phyloP scores from a whole-genome alignment of 176 grass and related monocot genomes.

The Lolium multiflorum region DNA sequence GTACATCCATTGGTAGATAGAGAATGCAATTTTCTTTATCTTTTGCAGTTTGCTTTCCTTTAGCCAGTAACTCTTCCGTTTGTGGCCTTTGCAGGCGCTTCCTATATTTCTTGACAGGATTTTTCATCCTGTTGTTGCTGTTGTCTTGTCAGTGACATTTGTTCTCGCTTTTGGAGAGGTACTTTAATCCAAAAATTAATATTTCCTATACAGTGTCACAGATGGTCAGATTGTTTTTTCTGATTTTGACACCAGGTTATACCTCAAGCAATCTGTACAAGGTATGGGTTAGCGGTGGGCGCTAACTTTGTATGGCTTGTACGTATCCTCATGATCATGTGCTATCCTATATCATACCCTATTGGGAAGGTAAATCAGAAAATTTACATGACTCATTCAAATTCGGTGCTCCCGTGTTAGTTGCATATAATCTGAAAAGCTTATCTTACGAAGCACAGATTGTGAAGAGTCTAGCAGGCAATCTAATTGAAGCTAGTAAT shows the following conservation, averaged over 20 bases:
- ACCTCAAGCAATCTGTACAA: constrained; percentile 99
- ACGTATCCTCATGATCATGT: constrained; percentile 87
- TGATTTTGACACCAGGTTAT: constrained; percentile 76
- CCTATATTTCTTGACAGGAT: constrained; percentile 96
- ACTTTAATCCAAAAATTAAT: constrained; percentile 10
- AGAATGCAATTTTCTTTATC: constrained; percentile 30
- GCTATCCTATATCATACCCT: constrained; percentile 95
- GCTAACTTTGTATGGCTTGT: constrained; percentile 99
- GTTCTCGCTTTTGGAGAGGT: constrained; percentile 99
- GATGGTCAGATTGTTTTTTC: constrained; percentile 32
- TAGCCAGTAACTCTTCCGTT: constrained; percentile 12
- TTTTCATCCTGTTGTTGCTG: constrained; percentile 97
- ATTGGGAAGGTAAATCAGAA: constrained; percentile 85
- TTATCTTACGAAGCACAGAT: not conserved
- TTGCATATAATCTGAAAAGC: not conserved
- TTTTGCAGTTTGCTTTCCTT: constrained; percentile 21
- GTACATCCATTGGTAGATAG: not conserved
- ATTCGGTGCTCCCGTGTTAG: constrained; percentile 6
- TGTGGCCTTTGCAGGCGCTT: constrained; percentile 77
- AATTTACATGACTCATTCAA: constrained; percentile 28
- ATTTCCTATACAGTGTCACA: not conserved
- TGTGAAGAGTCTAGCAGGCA: not conserved
- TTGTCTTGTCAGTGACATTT: constrained; percentile 97
- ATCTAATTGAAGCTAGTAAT: not conserved
- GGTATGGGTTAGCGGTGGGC: constrained; percentile 96